Percentiles rank a stretch among this genome's conserved stretches.
phyloP scores from a whole-genome alignment of 768 basidiomycete species.

The Psilocybe sp. region DNA sequence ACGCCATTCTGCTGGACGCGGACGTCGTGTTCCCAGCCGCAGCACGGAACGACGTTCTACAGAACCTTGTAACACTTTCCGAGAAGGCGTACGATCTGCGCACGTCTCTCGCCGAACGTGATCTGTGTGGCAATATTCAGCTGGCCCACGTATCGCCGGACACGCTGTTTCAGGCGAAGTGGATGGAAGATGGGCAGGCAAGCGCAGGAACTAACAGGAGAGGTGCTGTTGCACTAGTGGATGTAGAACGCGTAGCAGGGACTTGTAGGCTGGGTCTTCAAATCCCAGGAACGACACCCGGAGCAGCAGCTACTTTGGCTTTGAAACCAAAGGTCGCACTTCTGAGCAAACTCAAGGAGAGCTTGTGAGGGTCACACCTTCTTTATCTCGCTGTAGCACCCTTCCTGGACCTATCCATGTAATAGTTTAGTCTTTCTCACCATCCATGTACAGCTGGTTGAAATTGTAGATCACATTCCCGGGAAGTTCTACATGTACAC shows the following conservation, averaged over 20 bases:
- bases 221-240: background rate
- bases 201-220: no score
- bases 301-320: background rate
- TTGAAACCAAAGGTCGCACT: background rate
- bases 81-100: conserved; percentile 16
- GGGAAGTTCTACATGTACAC: no score
- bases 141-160: conserved; percentile 6
- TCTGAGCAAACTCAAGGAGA: no score
- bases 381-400: no score
- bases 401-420: no score
- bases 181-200: conserved; percentile 9
- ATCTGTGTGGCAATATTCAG: conserved; percentile 16
- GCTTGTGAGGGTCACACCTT: no score
- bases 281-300: background rate
- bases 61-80: conserved; percentile 8
- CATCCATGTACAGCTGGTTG: no score
- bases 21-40: conserved; percentile 2
- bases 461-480: no score
- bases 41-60: background rate
- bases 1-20: background rate
- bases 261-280: background rate
- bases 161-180: conserved; percentile 15
- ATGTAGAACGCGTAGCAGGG: conserved; percentile 1
- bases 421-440: no score
- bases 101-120: conserved; percentile 18